These are phyloP conservation scores for Arabidopsis lyrata DNA, from an alignment of 441 rosid species.

Conservation along the genomic window DNA sequence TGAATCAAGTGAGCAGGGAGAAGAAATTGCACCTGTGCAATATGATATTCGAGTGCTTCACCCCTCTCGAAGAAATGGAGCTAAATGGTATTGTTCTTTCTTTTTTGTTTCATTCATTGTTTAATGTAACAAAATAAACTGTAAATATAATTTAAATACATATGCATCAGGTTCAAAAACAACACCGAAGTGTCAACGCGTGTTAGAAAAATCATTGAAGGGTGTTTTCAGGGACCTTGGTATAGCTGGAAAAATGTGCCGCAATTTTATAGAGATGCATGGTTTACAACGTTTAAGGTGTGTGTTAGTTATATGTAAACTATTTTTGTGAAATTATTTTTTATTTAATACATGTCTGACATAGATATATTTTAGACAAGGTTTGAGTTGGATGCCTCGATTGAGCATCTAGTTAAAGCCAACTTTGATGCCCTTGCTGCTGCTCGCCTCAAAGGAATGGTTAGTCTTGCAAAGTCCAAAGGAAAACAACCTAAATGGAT, in stretches of 20 bases:
- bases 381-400: constrained; percentile 1
- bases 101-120: neutral
- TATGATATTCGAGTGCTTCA: constrained; percentile 2
- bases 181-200: constrained; percentile 11
- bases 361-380: neutral
- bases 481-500: neutral
- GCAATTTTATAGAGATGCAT: neutral
- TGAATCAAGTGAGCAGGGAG: neutral
- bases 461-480: constrained; percentile 16
- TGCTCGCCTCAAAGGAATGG: constrained; percentile 4
- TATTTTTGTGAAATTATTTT: neutral
- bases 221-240: neutral
- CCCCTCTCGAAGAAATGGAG: constrained; percentile 5
- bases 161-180: constrained; percentile 13
- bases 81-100: constrained; percentile 19
- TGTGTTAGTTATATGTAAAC: neutral
- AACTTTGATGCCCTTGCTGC: constrained; percentile 29
- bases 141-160: neutral
- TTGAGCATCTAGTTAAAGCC: neutral
- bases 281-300: constrained; percentile 11
- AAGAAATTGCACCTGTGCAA: neutral
- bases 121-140: neutral
- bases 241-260: constrained; percentile 14
- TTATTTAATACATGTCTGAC: neutral
- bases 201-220: constrained; percentile 12